Base-by-base conservation (phyloP, 1,284 basidiomycete genomes). In the Puccinia polysora region DNA sequence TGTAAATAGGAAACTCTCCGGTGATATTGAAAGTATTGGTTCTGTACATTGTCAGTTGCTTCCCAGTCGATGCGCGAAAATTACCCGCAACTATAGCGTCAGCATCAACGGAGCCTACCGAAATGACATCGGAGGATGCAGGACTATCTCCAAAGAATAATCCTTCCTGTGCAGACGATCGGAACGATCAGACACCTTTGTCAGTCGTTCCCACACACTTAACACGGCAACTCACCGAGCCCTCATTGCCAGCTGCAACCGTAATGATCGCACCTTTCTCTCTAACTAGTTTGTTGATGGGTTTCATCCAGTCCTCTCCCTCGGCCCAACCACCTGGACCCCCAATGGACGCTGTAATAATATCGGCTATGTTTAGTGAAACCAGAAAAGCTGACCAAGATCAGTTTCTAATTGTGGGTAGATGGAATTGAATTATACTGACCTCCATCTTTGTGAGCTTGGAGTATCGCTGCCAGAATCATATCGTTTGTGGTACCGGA, bases 361-460 rank as follows among this genome's bases (percentile, higher is more conserved):
- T 65, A 52, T 73, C 70, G 25, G 70, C 70, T 72, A 53, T n/a
- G 15, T 50, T 49, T 14, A 23, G 3, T 32, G 5, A 43, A 43
- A 4, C 15, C 28, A 58, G n/a, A 68, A 15, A 28, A 32, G 15
- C 18, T 14, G n/a, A 18, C 20, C 43, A 0, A 18, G n/a, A 20
- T 30, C n/a, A 15, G 2, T 20, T n/a, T n/a, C n/a, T n/a, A 18
- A 63, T 45, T 7, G 23, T n/a, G n/a, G n/a, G n/a, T n/a, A n/a
- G 38, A 25, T 43, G 14, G 10, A 49, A 23, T 1, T 2, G 23
- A 34, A 50, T 20, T 23, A 38, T 38, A 59, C 70, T n/a, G n/a
- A 72, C 70, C 59, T 45, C 70, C 70, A 38, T 72, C 70, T 49
- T 34, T 20, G 5, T 72, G 43, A 20, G 70, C 70, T 64, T 60